A percentile compares a stretch with the other conserved stretches of the same genome.
phyloP scores from a whole-genome alignment of 768 basidiomycete species.

The Boletus sensibilis region DNA sequence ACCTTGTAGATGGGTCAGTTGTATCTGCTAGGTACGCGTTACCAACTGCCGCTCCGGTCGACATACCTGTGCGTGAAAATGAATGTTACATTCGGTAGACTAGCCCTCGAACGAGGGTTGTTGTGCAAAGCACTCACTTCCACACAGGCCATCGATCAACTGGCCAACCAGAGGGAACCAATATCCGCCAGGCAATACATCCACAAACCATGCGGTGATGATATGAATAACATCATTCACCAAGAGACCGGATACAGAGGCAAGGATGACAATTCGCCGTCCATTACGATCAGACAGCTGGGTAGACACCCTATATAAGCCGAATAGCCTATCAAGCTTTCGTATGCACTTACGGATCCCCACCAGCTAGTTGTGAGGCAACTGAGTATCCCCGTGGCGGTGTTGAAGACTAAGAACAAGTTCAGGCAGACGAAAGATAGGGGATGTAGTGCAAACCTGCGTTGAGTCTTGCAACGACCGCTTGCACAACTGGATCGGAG shows the following conservation, averaged over 20 bases:
- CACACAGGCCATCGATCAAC: constrained; percentile 64
- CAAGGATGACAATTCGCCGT: constrained; percentile 59
- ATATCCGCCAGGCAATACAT: constrained; percentile 74
- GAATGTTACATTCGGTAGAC: neutral
- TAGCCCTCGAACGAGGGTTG: neutral
- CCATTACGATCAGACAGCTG: constrained; percentile 80
- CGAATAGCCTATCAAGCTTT: neutral
- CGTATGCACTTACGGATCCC: constrained; percentile 60
- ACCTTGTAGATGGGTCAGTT: constrained; percentile 55
- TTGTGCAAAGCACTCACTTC: constrained; percentile 47
- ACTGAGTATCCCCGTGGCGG: constrained; percentile 67
- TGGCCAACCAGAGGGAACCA: constrained; percentile 72
- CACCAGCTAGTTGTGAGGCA: constrained; percentile 85
- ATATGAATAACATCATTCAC: constrained; percentile 66
- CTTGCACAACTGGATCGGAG: constrained; percentile 69
- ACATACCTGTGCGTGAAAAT: constrained; percentile 41
- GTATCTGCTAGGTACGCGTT: constrained; percentile 75
- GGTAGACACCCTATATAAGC: neutral
- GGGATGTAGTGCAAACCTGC: constrained; percentile 45
- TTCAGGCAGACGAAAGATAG: neutral
- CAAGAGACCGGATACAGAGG: constrained; percentile 61
- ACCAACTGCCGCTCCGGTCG: constrained; percentile 48
- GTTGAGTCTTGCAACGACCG: constrained; percentile 64
- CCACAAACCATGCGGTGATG: constrained; percentile 56
- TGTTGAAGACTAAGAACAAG: constrained; percentile 51